Conservation (phyloP, 441 rosid species). For the Adansonia madagascariensis region DNA sequence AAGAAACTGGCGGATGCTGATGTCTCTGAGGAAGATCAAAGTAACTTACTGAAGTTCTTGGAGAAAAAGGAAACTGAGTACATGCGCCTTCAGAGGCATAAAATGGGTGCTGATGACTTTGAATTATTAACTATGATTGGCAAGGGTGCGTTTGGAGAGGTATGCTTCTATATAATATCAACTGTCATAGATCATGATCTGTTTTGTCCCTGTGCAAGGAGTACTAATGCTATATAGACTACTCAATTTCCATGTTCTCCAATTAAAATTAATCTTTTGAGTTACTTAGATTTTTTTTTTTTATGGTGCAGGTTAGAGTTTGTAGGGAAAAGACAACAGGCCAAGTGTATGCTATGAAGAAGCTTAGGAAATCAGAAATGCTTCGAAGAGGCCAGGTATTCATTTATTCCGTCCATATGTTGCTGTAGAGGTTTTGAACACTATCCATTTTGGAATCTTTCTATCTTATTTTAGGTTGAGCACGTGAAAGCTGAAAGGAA, state of each 20-base stretch:
- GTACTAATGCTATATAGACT: background rate
- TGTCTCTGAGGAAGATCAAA: slow-evolving; percentile 89
- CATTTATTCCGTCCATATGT: slow-evolving; percentile 22
- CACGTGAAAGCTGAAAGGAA: slow-evolving; percentile 97
- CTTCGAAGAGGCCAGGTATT: slow-evolving; percentile 95
- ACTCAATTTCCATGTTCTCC: background rate
- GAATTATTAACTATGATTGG: slow-evolving; percentile 94
- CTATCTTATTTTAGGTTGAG: slow-evolving; percentile 65
- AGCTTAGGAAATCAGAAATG: slow-evolving; percentile 96
- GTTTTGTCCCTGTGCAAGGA: slow-evolving; percentile 7
- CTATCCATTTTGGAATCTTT: slow-evolving; percentile 24
- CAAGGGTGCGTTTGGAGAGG: slow-evolving; percentile 98
- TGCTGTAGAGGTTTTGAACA: slow-evolving; percentile 15
- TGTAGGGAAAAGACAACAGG: slow-evolving; percentile 88
- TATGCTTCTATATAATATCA: slow-evolving; percentile 27
- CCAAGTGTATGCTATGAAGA: slow-evolving; percentile 96
- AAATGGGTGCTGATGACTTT: slow-evolving; percentile 92
- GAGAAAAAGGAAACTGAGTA: slow-evolving; percentile 96
- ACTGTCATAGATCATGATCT: background rate
- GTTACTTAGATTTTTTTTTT: background rate
- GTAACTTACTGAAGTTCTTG: slow-evolving; percentile 76
- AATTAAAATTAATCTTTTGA: background rate
- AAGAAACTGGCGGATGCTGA: slow-evolving; percentile 93
- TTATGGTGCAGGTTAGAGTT: slow-evolving; percentile 70
- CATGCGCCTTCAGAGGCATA: slow-evolving; percentile 95